These are phyloP conservation scores for Stephania cephalantha DNA, from an alignment of 164 flowering plant species.

Conservation along the genomic window DNA sequence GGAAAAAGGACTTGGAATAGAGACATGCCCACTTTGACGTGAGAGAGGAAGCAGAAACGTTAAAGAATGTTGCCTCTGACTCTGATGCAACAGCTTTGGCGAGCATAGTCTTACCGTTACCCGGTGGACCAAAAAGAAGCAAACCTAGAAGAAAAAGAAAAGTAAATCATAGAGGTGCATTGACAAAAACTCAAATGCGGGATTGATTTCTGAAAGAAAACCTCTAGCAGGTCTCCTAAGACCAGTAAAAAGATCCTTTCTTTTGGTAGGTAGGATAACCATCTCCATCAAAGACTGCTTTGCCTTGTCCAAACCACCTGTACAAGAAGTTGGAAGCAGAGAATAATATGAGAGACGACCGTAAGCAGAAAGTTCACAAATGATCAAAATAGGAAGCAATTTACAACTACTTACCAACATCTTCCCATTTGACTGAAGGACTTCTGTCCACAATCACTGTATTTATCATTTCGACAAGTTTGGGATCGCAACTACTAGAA, in stretches of 20 bases:
- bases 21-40: conserved; percentile 96
- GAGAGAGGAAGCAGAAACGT: conserved; percentile 89
- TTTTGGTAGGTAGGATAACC: conserved; percentile 94
- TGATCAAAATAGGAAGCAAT: conserved; percentile 1
- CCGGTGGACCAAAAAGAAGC: conserved; percentile 99
- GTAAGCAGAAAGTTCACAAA: background rate
- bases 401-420: conserved; percentile 61
- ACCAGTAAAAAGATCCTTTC: conserved; percentile 94
- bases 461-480: conserved; percentile 89
- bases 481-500: conserved; percentile 47
- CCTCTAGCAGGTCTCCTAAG: conserved; percentile 94
- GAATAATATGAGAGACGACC: background rate
- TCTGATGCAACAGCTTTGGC: conserved; percentile 99
- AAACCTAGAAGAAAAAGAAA: conserved; percentile 43
- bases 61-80: conserved; percentile 93
- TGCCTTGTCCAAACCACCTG: conserved; percentile 97
- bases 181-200: background rate
- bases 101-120: conserved; percentile 99
- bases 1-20: conserved; percentile 5
- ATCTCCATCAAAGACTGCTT: conserved; percentile 91
- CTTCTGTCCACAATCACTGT: conserved; percentile 82
- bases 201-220: conserved; percentile 15
- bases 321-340: conserved; percentile 6
- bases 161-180: background rate
- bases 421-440: conserved; percentile 97